Percentiles rank a stretch among this genome's conserved stretches.
Conservation (phyloP, 2,329 filamentous ascomycete species). For the Endothia cerciana region DNA sequence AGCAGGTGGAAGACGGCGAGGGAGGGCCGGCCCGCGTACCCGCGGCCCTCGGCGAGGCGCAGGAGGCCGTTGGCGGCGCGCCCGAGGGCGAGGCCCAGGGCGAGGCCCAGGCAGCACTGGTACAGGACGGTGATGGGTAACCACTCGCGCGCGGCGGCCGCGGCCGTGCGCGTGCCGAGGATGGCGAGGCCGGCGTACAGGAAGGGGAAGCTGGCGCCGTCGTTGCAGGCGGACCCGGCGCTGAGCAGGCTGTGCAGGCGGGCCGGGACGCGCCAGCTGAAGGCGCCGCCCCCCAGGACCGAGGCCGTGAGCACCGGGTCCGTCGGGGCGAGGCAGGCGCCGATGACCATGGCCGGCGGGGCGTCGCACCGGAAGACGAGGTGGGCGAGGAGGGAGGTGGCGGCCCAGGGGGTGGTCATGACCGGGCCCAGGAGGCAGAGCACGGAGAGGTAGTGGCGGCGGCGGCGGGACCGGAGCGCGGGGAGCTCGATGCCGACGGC, state of each 20-base stretch:
- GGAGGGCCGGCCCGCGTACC: constrained; percentile 22
- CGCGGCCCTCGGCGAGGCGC: constrained; percentile 22
- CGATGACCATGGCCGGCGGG: constrained; percentile 66
- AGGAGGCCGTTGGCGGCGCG: constrained; percentile 65
- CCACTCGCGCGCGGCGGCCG: constrained; percentile 65
- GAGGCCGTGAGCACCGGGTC: constrained; percentile 72
- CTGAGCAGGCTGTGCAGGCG: constrained; percentile 66
- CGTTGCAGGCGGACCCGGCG: constrained; percentile 68
- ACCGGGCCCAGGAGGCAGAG: constrained; percentile 66
- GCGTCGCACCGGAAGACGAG: constrained; percentile 63
- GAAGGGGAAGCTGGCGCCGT: constrained; percentile 28
- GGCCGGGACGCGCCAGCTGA: constrained; percentile 69
- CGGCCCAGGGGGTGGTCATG: constrained; percentile 72
- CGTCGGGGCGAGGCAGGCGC: constrained; percentile 71
- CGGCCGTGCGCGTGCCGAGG: constrained; percentile 28
- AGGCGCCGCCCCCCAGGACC: constrained; percentile 51
- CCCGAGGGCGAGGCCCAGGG: constrained; percentile 66
- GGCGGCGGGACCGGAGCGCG: constrained; percentile 38
- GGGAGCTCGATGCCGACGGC: constrained; percentile 74
- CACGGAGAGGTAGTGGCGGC: constrained; percentile 39
- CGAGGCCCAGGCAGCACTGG: constrained; percentile 65
- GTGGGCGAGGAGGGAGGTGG: constrained; percentile 64
- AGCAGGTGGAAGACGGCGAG: constrained; percentile 36
- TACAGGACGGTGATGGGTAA: constrained; percentile 71
- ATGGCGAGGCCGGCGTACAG: constrained; percentile 21